A percentile compares a stretch with the other conserved stretches of the same genome.
These are phyloP conservation scores for Cercospora sp. DNA, from an alignment of 2,329 filamentous ascomycete genomes.

Conservation along the genomic window DNA sequence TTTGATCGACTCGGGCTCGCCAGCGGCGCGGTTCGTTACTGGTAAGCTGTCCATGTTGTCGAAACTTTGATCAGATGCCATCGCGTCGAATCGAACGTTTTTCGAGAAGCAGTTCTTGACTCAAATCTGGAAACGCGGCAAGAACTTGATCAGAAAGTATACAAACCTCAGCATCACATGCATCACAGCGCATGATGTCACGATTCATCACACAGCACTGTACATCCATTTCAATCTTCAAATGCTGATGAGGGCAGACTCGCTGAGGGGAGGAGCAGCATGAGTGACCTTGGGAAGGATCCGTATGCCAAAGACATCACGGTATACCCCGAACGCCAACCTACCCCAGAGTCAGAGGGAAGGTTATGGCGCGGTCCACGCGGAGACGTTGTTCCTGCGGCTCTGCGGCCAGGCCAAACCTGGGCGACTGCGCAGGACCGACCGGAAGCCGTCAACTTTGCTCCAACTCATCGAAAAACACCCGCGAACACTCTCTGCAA, in stretches of 20 bases:
- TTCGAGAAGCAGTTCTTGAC: not conserved
- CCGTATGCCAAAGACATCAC: not conserved
- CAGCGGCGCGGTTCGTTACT: constrained; percentile 47
- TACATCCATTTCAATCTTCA: not conserved
- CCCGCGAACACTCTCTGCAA: not conserved
- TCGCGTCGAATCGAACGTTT: not conserved
- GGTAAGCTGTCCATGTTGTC: constrained; percentile 37
- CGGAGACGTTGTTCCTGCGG: constrained; percentile 1
- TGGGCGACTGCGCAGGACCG: not conserved
- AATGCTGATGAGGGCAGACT: not conserved
- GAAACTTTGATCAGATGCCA: constrained; percentile 6
- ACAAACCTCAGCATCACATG: not conserved
- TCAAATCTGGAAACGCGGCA: not conserved
- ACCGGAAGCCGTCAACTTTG: not conserved
- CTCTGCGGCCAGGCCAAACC: constrained; percentile 2
- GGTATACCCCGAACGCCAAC: not conserved
- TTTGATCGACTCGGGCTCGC: constrained; percentile 54
- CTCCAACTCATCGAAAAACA: not conserved
- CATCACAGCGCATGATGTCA: constrained; percentile 6
- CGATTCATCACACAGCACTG: constrained; percentile 2
- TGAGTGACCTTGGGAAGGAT: not conserved
- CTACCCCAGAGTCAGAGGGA: not conserved
- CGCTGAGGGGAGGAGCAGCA: not conserved
- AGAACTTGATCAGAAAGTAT: not conserved
- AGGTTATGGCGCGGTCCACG: constrained; percentile 1